Evolutionary conservation across 345 rosid species (phyloP), one percentile per base, ranked within the genome.

Genomic region (Reutealis trisperma): DNA sequence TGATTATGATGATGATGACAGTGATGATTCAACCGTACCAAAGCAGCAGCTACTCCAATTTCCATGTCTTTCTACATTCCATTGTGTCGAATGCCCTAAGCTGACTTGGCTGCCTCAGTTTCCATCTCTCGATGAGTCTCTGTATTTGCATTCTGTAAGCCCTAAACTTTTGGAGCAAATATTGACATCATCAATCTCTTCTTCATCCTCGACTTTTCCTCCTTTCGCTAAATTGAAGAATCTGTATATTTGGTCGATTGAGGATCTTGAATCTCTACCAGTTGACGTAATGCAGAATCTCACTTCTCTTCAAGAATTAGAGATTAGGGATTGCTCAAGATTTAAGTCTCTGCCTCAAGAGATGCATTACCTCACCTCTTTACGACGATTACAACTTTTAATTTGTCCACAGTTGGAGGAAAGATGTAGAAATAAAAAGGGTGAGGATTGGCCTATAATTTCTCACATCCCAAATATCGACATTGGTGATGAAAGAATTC

Each of bases 401-500:
- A 6, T n/a, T n/a, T 78, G 81, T 25, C 71, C 47, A 2, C 14
- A 22, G 0, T 65, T 78, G 66, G 37, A 7, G 49, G 62, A 44
- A 45, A 49, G 51, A 45, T 77, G 75, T n/a, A 21, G 52, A 61
- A 69, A 61, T 4, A 25, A 42, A 3, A 51, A 13, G 4, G 62
- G 70, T 8, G 34, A 16, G 8, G 80, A 77, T 60, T 77, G 80
- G 80, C 69, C 59, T n/a, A 45, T 25, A 16, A 77, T 77, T 70
- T n/a, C 51, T 19, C 75, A 70, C 70, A 62, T 70, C 32, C 70
- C 80, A 59, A 42, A 60, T 44, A 73, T 73, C 18, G 1, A 21
- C 10, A 18, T 65, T 18, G 70, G 41, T 15, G 22, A 0, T 25
- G 1, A 3, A 18, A 7, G 2, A 12, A 21, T 65, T 41, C 70